Base-by-base conservation (phyloP, 345 rosid species). In the Hirschfeldia incana region DNA sequence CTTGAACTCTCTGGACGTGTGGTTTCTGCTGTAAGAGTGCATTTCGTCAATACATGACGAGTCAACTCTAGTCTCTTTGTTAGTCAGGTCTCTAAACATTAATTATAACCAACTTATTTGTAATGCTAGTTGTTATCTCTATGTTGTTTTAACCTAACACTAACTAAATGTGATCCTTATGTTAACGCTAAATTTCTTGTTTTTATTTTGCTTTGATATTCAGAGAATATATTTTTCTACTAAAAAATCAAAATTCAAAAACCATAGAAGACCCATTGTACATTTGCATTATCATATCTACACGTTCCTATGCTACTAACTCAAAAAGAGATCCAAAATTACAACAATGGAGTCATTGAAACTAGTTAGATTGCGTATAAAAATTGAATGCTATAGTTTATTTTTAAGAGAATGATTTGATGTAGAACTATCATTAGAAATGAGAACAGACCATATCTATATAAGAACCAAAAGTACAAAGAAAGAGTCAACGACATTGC, bases 21-120 rank as follows among this genome's bases (percentile, higher is more conserved):
- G 2, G 77, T 78, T 15, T 3, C 33, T 0, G 69, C 69, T 67
- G 44, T 73, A 10, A n/a, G 74, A 73, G 7, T 78, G 8, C 82
- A 78, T 34, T 46, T 72, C 26, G 4, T 46, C 26, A 4, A 77
- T 4, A 4, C n/a, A 53, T 63, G 75, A 60, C 2, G n/a, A 69
- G 64, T 6, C 55, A 0, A 62, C 26, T 70, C 53, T 33, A 33
- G 17, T 26, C 44, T 63, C 4, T 27, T 1, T 30, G 33, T 12
- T 42, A 59, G 11, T 67, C 44, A 55, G 2, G 17, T 67, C 27
- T 67, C 9, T 34, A 4, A 29, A 42, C 33, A 6, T 30, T 12
- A 6, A 21, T 73, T 5, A 39, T 29, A 39, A 67, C 0, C n/a
- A 67, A 12, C 32, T 32, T 46, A 0, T 9, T 67, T 67, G 59